phyloP scores from a whole-genome alignment of 148 eudicot species.

The Amaranthus cruentus region DNA sequence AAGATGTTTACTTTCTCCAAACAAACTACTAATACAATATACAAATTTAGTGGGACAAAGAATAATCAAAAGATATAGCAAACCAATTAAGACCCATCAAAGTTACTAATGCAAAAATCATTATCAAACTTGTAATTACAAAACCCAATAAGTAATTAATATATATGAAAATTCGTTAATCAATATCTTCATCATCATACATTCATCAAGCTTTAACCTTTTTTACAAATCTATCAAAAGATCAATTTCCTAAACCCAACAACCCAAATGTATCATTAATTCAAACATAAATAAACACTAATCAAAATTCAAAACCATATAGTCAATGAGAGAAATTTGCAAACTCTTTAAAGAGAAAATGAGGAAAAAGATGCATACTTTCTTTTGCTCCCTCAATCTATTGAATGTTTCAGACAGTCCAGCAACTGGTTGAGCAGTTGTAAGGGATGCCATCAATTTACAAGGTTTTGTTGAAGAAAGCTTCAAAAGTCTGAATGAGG shows the following conservation, averaged over 20 bases:
- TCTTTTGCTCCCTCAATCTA: conserved; percentile 50
- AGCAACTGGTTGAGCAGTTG: conserved; percentile 32
- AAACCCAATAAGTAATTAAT: neutral
- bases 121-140: neutral
- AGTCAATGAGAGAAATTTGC: neutral
- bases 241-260: neutral
- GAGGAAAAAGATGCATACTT: conserved; percentile 33
- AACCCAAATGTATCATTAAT: conserved; percentile 12
- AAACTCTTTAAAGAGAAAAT: neutral
- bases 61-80: neutral
- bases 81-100: neutral
- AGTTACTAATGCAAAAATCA: neutral
- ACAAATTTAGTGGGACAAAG: neutral
- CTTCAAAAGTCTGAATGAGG: conserved; percentile 13
- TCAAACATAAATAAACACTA: conserved; percentile 18
- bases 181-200: neutral
- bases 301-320: neutral
- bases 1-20: neutral
- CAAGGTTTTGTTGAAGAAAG: conserved; percentile 18
- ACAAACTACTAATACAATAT: neutral
- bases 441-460: conserved; percentile 48
- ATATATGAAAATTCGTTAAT: neutral
- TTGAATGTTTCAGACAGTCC: conserved; percentile 75
- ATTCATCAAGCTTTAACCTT: neutral
- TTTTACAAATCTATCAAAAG: conserved; percentile 2